Percentiles rank a stretch among this genome's conserved stretches.
Conservation (phyloP, 2,329 filamentous ascomycete species). For the Beauveria rudraprayagi region DNA sequence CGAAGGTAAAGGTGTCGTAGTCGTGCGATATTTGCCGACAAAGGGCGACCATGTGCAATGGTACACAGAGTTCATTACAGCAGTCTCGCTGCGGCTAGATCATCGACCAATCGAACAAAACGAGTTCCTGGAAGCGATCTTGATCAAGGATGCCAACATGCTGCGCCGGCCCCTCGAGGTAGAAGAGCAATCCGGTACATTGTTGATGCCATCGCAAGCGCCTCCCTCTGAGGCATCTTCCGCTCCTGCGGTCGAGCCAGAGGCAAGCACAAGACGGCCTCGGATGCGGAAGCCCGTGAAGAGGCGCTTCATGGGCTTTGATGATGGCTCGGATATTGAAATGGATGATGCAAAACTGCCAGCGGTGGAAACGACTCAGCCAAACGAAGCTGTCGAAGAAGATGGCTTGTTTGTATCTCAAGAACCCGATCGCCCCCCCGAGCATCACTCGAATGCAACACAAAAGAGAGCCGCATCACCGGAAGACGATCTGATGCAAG, state of each 20-base stretch:
- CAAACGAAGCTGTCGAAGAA: conserved; percentile 23
- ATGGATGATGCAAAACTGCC: conserved; percentile 19
- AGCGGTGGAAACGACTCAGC: conserved; percentile 7
- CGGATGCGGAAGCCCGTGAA: conserved; percentile 34
- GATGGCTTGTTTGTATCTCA: conserved; percentile 52
- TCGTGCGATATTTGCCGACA: conserved; percentile 62
- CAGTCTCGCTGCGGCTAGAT: conserved; percentile 63
- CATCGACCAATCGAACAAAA: conserved; percentile 82
- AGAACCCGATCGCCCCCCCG: conserved; percentile 21
- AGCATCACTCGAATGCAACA: conserved; percentile 21
- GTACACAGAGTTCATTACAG: conserved; percentile 60
- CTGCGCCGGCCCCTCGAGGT: conserved; percentile 62
- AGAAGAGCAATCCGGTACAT: conserved; percentile 21
- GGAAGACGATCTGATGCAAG: conserved; percentile 55
- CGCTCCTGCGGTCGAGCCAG: conserved; percentile 11
- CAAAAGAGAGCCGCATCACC: conserved; percentile 40
- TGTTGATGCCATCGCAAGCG: conserved; percentile 7
- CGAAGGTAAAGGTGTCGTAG: conserved; percentile 63
- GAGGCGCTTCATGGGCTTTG: conserved; percentile 68
- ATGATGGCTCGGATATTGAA: conserved; percentile 34
- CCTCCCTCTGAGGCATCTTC: background rate
- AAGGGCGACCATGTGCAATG: conserved; percentile 51
- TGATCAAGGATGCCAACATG: conserved; percentile 67
- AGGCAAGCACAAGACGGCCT: conserved; percentile 19
- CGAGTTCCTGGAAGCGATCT: conserved; percentile 84